A percentile compares a stretch with the other conserved stretches of the same genome.
phyloP scores from a whole-genome alignment of 176 grass and related monocot species.

The Bothriochloa decipiens region DNA sequence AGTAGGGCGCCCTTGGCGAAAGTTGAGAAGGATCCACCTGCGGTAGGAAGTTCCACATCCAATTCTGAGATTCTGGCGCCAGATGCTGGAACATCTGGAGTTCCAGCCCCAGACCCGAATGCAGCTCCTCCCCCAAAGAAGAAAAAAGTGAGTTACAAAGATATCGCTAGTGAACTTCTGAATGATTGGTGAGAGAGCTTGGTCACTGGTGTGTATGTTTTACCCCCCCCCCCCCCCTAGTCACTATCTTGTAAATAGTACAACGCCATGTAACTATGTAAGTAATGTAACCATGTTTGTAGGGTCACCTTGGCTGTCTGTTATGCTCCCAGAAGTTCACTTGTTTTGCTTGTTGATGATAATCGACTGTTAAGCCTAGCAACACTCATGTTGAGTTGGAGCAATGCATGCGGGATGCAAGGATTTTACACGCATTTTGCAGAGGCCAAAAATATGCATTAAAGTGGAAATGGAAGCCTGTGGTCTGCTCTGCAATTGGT shows the following conservation, averaged over 20 bases:
- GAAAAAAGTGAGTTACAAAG: slow-evolving; percentile 96
- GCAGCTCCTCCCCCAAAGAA: slow-evolving; percentile 46
- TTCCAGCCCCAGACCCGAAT: slow-evolving; percentile 31
- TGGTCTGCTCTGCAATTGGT: not conserved
- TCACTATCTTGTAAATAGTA: slow-evolving; percentile 25
- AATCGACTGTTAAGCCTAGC: not conserved
- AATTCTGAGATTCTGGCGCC: slow-evolving; percentile 10
- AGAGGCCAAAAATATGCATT: not conserved
- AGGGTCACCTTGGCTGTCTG: not conserved
- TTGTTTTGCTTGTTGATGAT: not conserved
- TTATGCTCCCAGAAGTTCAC: not conserved
- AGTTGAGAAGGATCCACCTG: slow-evolving; percentile 19
- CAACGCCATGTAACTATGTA: slow-evolving; percentile 14
- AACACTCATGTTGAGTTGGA: not conserved
- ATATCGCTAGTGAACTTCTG: slow-evolving; percentile 71
- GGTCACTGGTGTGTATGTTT: not conserved
- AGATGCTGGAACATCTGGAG: not conserved
- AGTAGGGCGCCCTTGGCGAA: not conserved
- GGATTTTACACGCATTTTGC: not conserved
- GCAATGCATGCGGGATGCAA: not conserved
- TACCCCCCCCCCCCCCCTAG: too few species aligned
- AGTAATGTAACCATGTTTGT: not conserved
- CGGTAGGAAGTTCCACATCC: slow-evolving; percentile 7
- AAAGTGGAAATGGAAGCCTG: not conserved
- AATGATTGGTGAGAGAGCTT: slow-evolving; percentile 74